Conservation (phyloP, 108 stramenopile species). For the Stephanodiscus triporus region DNA sequence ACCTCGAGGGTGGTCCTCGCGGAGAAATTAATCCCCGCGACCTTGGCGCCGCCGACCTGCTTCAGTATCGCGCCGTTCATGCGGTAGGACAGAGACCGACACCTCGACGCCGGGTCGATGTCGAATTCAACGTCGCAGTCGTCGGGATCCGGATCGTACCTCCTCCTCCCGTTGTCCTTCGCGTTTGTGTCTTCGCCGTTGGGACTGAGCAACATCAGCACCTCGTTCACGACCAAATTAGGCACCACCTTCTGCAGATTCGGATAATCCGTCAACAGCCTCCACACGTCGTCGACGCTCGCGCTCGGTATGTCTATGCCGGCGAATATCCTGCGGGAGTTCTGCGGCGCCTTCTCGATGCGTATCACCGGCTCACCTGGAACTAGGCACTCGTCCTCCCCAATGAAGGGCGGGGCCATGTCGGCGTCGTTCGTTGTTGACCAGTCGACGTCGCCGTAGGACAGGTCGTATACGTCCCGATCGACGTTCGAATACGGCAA, state of each 20-base stretch:
- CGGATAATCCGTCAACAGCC: constrained; percentile 78
- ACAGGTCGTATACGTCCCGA: constrained; percentile 4
- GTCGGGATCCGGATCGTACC: too few relatives aligned
- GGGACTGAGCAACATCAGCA: constrained; percentile 58
- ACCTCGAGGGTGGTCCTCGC: constrained; percentile 83
- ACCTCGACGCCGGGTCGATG: constrained; percentile 52
- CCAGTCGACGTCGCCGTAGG: constrained; percentile 80
- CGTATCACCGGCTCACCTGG: constrained; percentile 85
- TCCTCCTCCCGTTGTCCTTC: background rate
- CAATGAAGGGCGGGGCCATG: constrained; percentile 83
- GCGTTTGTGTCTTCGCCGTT: constrained; percentile 7
- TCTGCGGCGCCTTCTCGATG: constrained; percentile 88
- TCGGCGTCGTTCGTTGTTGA: constrained; percentile 42
- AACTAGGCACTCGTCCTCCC: constrained; percentile 80
- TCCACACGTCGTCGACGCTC: constrained; percentile 83
- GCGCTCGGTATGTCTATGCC: constrained; percentile 83
- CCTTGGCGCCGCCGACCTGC: constrained; percentile 91
- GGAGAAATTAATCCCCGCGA: constrained; percentile 86
- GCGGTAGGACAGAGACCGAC: constrained; percentile 52
- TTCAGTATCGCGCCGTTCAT: constrained; percentile 77
- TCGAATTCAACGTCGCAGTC: constrained; percentile 1
- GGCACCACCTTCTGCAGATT: constrained; percentile 83
- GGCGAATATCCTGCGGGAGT: constrained; percentile 88
- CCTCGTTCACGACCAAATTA: constrained; percentile 85
- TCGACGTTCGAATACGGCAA: too few relatives aligned